phyloP scores from a whole-genome alignment of 352 stramenopile genomes.

The Phytophthora pistaciae region DNA sequence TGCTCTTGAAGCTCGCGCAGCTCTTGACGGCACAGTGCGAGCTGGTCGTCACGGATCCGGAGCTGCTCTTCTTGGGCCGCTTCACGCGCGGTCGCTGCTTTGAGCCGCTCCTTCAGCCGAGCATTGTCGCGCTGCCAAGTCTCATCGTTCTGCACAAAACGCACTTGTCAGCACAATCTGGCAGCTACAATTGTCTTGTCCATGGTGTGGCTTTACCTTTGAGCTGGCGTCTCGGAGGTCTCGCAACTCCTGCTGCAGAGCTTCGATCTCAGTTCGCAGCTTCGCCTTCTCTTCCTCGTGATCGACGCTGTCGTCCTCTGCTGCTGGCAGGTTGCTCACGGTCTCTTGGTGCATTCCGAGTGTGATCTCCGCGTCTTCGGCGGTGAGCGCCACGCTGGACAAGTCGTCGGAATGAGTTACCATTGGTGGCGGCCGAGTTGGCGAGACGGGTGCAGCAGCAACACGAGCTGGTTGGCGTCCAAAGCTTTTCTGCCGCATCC shows the following conservation, averaged over 20 bases:
- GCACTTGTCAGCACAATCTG: not conserved
- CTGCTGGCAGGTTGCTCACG: not conserved
- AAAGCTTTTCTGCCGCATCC: constrained; percentile 32
- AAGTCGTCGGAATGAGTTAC: not conserved
- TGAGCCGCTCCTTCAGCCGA: constrained; percentile 27
- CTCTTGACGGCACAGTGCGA: constrained; percentile 26
- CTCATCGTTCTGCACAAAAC: constrained; percentile 24
- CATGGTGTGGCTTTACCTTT: constrained; percentile 10
- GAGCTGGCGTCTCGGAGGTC: constrained; percentile 24
- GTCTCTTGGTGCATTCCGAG: constrained; percentile 1
- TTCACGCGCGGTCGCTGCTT: constrained; percentile 13
- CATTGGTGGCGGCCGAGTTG: not conserved
- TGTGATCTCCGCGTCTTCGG: constrained; percentile 8
- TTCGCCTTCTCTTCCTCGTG: constrained; percentile 14
- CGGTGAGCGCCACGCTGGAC: not conserved
- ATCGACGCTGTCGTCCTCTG: constrained; percentile 9
- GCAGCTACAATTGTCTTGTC: too few species aligned
- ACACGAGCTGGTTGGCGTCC: constrained; percentile 22
- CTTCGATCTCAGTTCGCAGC: constrained; percentile 14
- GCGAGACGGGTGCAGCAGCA: constrained; percentile 12
- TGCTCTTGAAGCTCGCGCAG: constrained; percentile 23
- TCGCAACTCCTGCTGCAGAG: constrained; percentile 20
- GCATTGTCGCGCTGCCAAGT: constrained; percentile 33
- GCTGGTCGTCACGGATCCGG: constrained; percentile 14
- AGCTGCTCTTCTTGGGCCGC: constrained; percentile 20